Evolutionary conservation across 2,329 filamentous ascomycete species (phyloP), one percentile per base, ranked within the genome.

Genomic region (Xylaria sp.): DNA sequence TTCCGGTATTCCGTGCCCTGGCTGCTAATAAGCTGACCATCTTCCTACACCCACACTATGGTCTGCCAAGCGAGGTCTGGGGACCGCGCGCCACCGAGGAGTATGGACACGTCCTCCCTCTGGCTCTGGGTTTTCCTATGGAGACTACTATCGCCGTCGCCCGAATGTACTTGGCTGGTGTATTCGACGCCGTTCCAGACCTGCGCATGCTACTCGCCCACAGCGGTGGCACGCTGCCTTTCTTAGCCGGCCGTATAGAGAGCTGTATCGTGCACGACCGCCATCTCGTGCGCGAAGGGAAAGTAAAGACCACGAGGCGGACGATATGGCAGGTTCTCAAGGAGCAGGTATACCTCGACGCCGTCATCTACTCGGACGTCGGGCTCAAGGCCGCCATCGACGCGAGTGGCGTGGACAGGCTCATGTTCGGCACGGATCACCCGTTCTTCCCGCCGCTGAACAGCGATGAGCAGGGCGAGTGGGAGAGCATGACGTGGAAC

Each of bases 11-110:
- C 77, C 75, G 82, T 11, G 88, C 89, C 0, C 77, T 97, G 1
- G 86, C 92, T 43, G 83, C 84, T 42, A 84, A 85, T 0, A 76
- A 81, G 7, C 80, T 92, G 35, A 80, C 91, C 23, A 81, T 96
- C 51, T 97, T 97, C 78, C 77, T 97, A 54, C 94, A 97, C 76
- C 94, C 94, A 28, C 94, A 97, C 77, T 97, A 97, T 74, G 94
- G 94, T 1, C 84, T 97, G 2, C 93, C 92, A 0, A 85, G 86
- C 62, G 85, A 87, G 8, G 92, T 96, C 3, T 97, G 91, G 78
- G 94, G 94, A 0, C 86, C 91, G 0, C 82, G 89, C 7, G 86
- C 85, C 0, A 80, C 76, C 42, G 81, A 79, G 21, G 88, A 89
- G 63, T 97, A 96, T 73, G 94, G 94, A 0, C 94, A 97, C 74